These are phyloP conservation scores for Stellera chamaejasme DNA, from an alignment of 345 rosid species.

Conservation along the genomic window DNA sequence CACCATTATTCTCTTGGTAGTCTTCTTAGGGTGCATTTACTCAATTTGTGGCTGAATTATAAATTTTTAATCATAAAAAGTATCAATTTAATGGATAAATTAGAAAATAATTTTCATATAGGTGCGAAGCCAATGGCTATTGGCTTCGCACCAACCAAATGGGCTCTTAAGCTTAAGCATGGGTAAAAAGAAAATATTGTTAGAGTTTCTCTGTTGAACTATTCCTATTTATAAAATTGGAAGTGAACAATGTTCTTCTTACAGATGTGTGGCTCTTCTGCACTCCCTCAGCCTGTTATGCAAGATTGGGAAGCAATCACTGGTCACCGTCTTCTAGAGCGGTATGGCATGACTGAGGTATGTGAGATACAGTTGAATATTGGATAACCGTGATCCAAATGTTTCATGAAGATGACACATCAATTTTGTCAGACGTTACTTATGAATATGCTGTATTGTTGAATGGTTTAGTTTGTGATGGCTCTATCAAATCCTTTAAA, in stretches of 20 bases:
- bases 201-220: not conserved
- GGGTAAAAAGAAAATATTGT: not conserved
- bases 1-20: too few species aligned
- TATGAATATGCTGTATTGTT: slow-evolving; percentile 4
- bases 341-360: slow-evolving; percentile 99
- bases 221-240: slow-evolving; percentile 1
- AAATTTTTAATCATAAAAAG: too few species aligned
- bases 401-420: slow-evolving; percentile 1
- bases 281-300: slow-evolving; percentile 94
- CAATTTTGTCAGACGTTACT: not conserved
- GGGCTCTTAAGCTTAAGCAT: too few species aligned
- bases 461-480: slow-evolving; percentile 71
- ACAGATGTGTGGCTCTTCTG: slow-evolving; percentile 97
- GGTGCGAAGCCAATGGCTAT: too few species aligned
- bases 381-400: slow-evolving; percentile 1
- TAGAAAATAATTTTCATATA: too few species aligned
- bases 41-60: too few species aligned
- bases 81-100: too few species aligned
- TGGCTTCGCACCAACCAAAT: too few species aligned
- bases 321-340: slow-evolving; percentile 89
- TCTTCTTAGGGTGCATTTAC: too few species aligned
- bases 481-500: slow-evolving; percentile 85
- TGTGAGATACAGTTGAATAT: slow-evolving; percentile 13
- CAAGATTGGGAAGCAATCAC: slow-evolving; percentile 92
- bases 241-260: not conserved